Conservation (phyloP, 2,329 filamentous ascomycete genomes). For the Penicillium concentricum region DNA sequence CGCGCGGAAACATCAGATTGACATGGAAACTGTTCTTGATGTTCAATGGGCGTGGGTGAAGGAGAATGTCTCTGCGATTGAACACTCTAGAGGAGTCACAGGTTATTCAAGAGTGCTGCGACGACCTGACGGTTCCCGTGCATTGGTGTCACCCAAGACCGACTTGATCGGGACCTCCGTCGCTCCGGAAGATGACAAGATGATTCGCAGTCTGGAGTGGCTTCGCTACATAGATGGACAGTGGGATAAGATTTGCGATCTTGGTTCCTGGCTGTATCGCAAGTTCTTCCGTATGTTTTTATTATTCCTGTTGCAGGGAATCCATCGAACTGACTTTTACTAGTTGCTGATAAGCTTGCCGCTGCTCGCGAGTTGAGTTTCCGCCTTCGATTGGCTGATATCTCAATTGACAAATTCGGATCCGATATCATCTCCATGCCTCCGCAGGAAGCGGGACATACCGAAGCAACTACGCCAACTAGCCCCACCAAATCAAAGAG, state of each 20-base stretch:
- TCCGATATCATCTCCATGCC: conserved; percentile 33
- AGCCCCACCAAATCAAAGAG: conserved; percentile 35
- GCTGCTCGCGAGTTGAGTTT: conserved; percentile 56
- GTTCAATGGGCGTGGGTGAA: conserved; percentile 58
- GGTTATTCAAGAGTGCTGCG: conserved; percentile 50
- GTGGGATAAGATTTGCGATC: conserved; percentile 68
- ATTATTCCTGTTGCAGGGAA: conserved; percentile 13
- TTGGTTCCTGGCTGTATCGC: conserved; percentile 73
- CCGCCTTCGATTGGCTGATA: conserved; percentile 51
- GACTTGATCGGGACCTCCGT: conserved; percentile 67
- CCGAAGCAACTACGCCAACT: conserved; percentile 26
- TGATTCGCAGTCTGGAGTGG: conserved; percentile 84
- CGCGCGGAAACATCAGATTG: conserved; percentile 71
- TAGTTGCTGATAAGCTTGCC: conserved; percentile 45
- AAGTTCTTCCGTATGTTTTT: conserved; percentile 74
- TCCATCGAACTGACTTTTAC: conserved; percentile 8
- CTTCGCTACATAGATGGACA: conserved; percentile 70
- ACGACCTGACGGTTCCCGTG: conserved; percentile 47
- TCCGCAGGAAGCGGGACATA: conserved; percentile 25
- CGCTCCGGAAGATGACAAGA: conserved; percentile 63
- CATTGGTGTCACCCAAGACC: conserved; percentile 64
- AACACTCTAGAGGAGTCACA: conserved; percentile 30
- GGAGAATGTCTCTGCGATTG: conserved; percentile 34
- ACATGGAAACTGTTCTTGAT: conserved; percentile 70
- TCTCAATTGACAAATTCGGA: conserved; percentile 43